Base-by-base conservation (phyloP, 352 stramenopile species). In the Pythium periplocum region DNA sequence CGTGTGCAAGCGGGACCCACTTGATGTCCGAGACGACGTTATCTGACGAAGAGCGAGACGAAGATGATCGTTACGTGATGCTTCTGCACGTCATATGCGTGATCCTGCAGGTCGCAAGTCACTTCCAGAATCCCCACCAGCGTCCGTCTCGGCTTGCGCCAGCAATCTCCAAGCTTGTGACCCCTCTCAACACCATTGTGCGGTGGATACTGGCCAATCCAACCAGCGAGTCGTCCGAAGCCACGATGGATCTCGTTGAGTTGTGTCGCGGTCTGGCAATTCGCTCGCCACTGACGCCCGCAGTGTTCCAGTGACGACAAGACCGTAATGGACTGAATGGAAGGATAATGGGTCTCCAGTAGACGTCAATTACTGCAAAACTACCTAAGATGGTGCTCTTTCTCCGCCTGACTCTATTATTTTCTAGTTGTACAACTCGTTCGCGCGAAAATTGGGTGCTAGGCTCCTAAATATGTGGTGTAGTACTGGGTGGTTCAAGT, bases 61-160 rank as follows among this genome's bases (percentile, higher is more conserved):
- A 90, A 60, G 83, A 93, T 41, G 83, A 94, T 44, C 71, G 68
- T 26, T 92, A 88, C 48, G 68, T 89, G 6, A 81, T 92, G 79
- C 60, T 92, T 39, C 63, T 94, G 39, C 83, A 94, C 48, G 58
- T 84, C 1, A 60, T 78, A 3, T 90, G 75, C 54, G 71, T 88
- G 30, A 62, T 94, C 34, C 61, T 91, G 46, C 72, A 91, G 45
- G 83, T 94, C 33, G 64, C 56, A 1, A 87, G 75, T 50, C 71
- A 80, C 30, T 75, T 80, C 9, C 63, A 77, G 63, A 65, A 82
- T 43, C 74, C 68, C 46, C 71, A 76, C 10, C 66, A 74, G 11
- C 55, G 6, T 11, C 70, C 57, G n/a, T 70, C 57, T n/a, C 46
- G 58, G 33, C 54, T 85, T 35, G 69, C 73, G 3, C 51, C 60